phyloP scores from a whole-genome alignment of 768 basidiomycete species.

The Lactifluus echinatus region DNA sequence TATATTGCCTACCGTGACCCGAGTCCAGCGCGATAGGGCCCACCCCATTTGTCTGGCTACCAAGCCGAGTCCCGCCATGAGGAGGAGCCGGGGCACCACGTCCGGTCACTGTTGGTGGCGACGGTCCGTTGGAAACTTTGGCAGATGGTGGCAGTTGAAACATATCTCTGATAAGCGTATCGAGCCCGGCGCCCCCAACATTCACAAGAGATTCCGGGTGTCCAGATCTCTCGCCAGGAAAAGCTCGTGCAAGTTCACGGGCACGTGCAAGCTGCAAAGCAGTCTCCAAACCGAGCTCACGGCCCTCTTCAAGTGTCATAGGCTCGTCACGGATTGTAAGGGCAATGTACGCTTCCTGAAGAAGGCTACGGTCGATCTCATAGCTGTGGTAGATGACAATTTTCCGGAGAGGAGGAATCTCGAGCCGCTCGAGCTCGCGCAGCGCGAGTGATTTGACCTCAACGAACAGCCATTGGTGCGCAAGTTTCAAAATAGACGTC shows the following conservation, averaged over 20 bases:
- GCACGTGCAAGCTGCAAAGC: conserved; percentile 43
- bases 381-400: conserved; percentile 49
- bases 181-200: conserved; percentile 5
- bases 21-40: neutral
- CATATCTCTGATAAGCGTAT: conserved; percentile 12
- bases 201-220: neutral
- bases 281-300: conserved; percentile 48
- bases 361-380: conserved; percentile 39
- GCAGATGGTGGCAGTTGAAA: conserved; percentile 6
- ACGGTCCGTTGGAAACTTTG: neutral
- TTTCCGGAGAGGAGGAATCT: conserved; percentile 42
- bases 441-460: conserved; percentile 44
- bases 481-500: conserved; percentile 44
- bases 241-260: conserved; percentile 33
- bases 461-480: conserved; percentile 46
- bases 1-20: conserved; percentile 11
- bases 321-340: conserved; percentile 45
- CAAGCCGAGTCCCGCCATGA: neutral
- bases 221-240: neutral
- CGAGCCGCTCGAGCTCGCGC: conserved; percentile 41
- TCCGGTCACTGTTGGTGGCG: neutral
- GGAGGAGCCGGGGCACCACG: neutral
- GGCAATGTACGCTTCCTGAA: conserved; percentile 43
- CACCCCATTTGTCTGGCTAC: neutral
- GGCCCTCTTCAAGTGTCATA: conserved; percentile 47